Evolutionary conservation across 257 asterid species (phyloP).

Genomic region (Solanum dulcamara): DNA sequence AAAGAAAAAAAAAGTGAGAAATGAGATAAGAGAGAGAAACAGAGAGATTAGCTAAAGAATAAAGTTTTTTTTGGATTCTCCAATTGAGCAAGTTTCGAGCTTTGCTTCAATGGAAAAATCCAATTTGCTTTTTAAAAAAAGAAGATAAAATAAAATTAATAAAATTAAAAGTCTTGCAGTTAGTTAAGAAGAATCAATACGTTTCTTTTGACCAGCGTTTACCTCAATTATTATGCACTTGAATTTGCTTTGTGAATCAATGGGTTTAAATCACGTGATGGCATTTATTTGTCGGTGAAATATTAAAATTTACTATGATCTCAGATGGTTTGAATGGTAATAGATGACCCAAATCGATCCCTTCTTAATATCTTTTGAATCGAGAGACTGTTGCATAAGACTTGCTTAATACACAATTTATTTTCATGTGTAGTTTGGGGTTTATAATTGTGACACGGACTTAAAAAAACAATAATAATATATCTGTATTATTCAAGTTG

Average conservation of each 20-base stretch:
- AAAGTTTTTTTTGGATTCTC: not conserved
- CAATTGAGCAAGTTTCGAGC: not conserved
- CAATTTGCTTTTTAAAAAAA: not conserved
- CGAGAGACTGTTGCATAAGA: no score
- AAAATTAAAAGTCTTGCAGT: constrained; percentile 2
- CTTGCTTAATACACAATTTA: no score
- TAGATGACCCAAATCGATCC: no score
- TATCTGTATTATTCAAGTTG: not conserved
- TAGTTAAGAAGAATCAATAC: constrained; percentile 22
- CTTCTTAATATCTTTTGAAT: no score
- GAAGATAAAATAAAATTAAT: no score
- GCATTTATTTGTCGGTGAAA: constrained; percentile 8
- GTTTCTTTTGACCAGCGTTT: constrained; percentile 2
- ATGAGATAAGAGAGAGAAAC: not conserved
- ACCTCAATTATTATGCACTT: not conserved
- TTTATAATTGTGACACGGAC: no score
- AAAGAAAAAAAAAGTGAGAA: not conserved
- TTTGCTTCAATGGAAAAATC: not conserved
- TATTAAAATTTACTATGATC: not conserved
- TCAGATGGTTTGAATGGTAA: no score
- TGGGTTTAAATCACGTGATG: constrained; percentile 46
- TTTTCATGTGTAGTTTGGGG: no score
- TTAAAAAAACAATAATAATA: not conserved
- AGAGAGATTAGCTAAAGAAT: not conserved
- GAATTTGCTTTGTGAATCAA: constrained; percentile 4